phyloP scores from a whole-genome alignment of 2,329 filamentous ascomycete species.

The Colletotrichum costaricense region DNA sequence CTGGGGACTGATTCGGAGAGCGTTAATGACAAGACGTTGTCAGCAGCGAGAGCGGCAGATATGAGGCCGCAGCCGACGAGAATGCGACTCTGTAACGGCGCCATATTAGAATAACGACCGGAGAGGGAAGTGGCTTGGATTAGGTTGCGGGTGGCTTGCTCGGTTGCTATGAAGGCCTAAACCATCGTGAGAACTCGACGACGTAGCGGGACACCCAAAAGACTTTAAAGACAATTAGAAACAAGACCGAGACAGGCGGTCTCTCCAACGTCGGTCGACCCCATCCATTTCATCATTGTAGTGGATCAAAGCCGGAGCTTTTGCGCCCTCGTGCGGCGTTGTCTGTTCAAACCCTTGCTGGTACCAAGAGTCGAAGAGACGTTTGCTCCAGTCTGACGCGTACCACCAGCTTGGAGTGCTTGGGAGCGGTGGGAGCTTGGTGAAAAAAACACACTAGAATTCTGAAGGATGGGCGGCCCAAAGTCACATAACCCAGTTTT shows the following conservation, averaged over 20 bases:
- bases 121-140: not conserved
- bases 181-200: constrained; percentile 16
- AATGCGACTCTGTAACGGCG: constrained; percentile 27
- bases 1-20: constrained; percentile 18
- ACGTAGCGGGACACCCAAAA: constrained; percentile 7
- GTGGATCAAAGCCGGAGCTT: constrained; percentile 26
- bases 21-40: constrained; percentile 18
- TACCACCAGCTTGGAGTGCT: constrained; percentile 4
- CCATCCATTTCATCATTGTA: constrained; percentile 30
- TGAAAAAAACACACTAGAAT: not conserved
- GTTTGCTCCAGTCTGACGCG: constrained; percentile 31
- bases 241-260: not conserved
- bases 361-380: constrained; percentile 22
- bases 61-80: constrained; percentile 25
- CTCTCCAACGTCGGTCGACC: not conserved
- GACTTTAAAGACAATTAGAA: constrained; percentile 19
- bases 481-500: constrained; percentile 24
- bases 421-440: not conserved
- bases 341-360: constrained; percentile 1
- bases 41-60: constrained; percentile 17
- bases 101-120: constrained; percentile 17
- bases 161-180: not conserved
- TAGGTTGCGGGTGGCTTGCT: not conserved
- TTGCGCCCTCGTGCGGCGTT: not conserved
- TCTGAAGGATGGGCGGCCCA: not conserved